A percentile compares a stretch with the other conserved stretches of the same genome.
phyloP scores from a whole-genome alignment of 176 grass and related monocot genomes.

The Aegilops sharonensis region DNA sequence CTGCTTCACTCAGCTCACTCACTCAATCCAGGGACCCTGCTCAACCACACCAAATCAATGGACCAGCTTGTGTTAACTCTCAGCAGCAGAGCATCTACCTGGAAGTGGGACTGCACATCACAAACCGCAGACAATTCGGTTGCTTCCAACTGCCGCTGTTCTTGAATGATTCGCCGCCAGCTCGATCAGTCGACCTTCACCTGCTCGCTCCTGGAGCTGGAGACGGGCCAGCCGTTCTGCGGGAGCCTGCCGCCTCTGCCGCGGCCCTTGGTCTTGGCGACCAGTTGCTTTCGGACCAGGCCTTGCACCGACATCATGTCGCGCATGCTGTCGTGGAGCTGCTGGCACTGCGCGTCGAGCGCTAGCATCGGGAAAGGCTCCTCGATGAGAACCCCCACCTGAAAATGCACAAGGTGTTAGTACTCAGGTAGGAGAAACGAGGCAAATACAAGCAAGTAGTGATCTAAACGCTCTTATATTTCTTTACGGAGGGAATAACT shows the following conservation, averaged over 20 bases:
- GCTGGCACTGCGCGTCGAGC: slow-evolving; percentile 64
- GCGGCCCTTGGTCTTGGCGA: slow-evolving; percentile 35
- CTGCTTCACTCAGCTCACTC: neutral
- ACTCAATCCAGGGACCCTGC: too few species aligned
- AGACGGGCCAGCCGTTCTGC: slow-evolving; percentile 48
- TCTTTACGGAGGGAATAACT: neutral
- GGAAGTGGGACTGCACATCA: neutral
- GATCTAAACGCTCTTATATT: too few species aligned
- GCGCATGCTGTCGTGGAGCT: slow-evolving; percentile 57
- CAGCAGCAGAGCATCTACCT: neutral
- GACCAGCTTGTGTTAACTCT: neutral
- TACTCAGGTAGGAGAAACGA: neutral
- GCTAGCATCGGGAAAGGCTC: slow-evolving; percentile 91
- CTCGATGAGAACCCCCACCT: slow-evolving; percentile 98
- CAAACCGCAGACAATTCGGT: neutral
- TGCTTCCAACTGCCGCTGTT: neutral
- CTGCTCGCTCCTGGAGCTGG: slow-evolving; percentile 46
- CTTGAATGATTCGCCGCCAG: neutral
- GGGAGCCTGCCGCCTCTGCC: neutral
- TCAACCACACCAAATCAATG: neutral
- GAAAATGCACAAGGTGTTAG: slow-evolving; percentile 12
- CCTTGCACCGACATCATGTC: slow-evolving; percentile 62
- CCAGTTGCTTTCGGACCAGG: slow-evolving; percentile 48
- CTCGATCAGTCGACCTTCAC: slow-evolving; percentile 39
- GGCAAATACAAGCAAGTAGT: neutral